Base-by-base conservation (phyloP, 2,329 filamentous ascomycete genomes). In the Volutella citrinella region DNA sequence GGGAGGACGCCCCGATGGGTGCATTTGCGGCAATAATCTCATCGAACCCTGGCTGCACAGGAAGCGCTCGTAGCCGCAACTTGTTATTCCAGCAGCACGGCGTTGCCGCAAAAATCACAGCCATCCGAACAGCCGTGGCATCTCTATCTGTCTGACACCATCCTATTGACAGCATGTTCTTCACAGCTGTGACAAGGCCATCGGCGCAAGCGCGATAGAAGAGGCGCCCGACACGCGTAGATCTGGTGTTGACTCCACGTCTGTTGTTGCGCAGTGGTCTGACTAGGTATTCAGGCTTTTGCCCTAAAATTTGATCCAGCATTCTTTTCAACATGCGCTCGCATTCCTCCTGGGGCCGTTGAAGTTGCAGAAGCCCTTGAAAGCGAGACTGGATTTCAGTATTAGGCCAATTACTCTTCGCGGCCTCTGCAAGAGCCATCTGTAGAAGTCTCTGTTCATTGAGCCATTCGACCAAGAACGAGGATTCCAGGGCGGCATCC, bases 81-180 rank as follows among this genome's bases (percentile, higher is more conserved):
- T n/a, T n/a, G n/a, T n/a, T n/a, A n/a, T n/a, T n/a, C n/a, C n/a
- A n/a, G n/a, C n/a, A n/a, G n/a, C n/a, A n/a, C n/a, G n/a, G n/a
- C n/a, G n/a, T 33, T 33, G 30, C 30, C 10, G 25, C 33, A 19
- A 36, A 30, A 9, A 36, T 30, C 27, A 30, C 26, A 10, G 27
- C 33, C 14, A 26, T 15, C 6, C 14, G 27, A 19, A 9, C 29
- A 36, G 9, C 16, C 14, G n/a, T 36, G 26, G 13, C 24, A 26
- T 15, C 19, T 17, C 11, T 17, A 33, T 6, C n/a, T 27, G 21
- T 19, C 15, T 17, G 10, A 27, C 17, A 17, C 22, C 22, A 33
- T 10, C 19, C 22, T 10, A 36, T 9, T 7, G 20, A 28, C 19
- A 36, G 14, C 27, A 36, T 17, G 19, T 36, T 36, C 11, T 11